A percentile compares a stretch with the other conserved stretches of the same genome.
phyloP scores from a whole-genome alignment of 2,329 filamentous ascomycete species.

The Bipolaris oryzae region DNA sequence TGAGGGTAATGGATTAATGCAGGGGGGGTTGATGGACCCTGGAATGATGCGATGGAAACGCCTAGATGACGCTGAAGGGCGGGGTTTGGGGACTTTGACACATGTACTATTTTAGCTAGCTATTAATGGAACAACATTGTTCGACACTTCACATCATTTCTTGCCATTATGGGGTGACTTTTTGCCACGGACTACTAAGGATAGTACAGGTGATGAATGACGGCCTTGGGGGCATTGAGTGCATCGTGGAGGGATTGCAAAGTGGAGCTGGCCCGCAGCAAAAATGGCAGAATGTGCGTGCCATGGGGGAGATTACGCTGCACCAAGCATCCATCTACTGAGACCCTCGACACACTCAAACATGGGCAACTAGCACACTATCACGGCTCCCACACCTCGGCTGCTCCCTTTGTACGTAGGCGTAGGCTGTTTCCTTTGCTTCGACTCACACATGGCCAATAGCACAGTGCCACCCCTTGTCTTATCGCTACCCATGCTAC shows the following conservation, averaged over 20 bases:
- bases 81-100: conserved; percentile 2
- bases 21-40: conserved; percentile 11
- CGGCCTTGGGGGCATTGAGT: background rate
- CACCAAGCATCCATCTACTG: conserved; percentile 8
- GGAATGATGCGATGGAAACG: conserved; percentile 12
- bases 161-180: conserved; percentile 17
- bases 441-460: conserved; percentile 16
- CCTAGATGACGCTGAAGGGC: conserved; percentile 17
- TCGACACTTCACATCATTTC: conserved; percentile 15
- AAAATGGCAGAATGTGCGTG: conserved; percentile 1
- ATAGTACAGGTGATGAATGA: background rate
- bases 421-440: conserved; percentile 13
- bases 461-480: conserved; percentile 2
- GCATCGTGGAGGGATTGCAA: background rate
- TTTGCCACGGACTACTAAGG: conserved; percentile 18
- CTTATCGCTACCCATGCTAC: conserved; percentile 11
- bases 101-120: conserved; percentile 7
- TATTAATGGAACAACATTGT: conserved; percentile 16
- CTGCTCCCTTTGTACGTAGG: conserved; percentile 6
- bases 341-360: conserved; percentile 23
- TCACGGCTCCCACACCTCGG: conserved; percentile 7
- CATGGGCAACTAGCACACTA: conserved; percentile 1
- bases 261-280: background rate
- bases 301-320: background rate
- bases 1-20: conserved; percentile 19